Conservation (phyloP, 2,329 filamentous ascomycete species). For the Fusarium tjaetaba region DNA sequence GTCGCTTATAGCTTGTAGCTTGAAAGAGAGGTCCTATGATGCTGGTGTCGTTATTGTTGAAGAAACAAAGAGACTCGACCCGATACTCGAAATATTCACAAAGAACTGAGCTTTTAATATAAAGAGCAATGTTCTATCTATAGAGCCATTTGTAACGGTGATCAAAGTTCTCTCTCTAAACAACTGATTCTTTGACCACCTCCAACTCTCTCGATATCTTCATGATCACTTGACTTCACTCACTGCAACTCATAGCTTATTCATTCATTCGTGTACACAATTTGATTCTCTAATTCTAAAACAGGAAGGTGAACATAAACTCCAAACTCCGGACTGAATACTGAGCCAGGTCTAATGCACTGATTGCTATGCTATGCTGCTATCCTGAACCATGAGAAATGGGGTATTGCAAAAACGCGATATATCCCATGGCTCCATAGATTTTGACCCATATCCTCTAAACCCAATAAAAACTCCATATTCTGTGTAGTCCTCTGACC, state of each 20-base stretch:
- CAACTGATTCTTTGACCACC: background rate
- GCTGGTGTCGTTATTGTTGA: background rate
- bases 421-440: background rate
- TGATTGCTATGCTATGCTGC: slow-evolving; percentile 18
- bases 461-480: slow-evolving; percentile 12
- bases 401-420: slow-evolving; percentile 18
- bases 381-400: background rate
- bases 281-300: slow-evolving; percentile 6
- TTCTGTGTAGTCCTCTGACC: background rate
- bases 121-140: background rate
- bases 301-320: background rate
- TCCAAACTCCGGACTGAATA: background rate
- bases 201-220: background rate
- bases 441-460: background rate
- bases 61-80: slow-evolving; percentile 2
- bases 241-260: background rate
- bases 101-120: background rate
- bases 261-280: background rate
- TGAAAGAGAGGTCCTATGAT: slow-evolving; percentile 1
- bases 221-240: background rate
- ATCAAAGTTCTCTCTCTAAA: background rate
- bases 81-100: background rate
- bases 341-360: slow-evolving; percentile 17
- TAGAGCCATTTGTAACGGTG: background rate
- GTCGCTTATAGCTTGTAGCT: slow-evolving; percentile 4